Conservation (phyloP, 768 basidiomycete genomes). For the Lanmaoa pseudosensibilis region DNA sequence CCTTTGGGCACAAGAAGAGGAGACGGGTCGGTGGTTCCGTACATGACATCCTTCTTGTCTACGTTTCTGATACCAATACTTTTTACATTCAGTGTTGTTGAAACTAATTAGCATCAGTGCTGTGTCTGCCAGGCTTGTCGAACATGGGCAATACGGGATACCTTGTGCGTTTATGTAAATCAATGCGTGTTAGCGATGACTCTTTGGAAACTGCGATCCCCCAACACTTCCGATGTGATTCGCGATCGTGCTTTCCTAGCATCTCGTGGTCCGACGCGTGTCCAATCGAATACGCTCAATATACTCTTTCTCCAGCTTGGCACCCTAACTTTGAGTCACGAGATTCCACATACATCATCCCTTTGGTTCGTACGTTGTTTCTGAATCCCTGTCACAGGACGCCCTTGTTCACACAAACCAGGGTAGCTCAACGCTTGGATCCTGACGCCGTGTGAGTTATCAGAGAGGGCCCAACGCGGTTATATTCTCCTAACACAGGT, state of each 20-base stretch:
- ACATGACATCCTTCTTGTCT: conserved; percentile 26
- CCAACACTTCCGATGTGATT: too few species aligned
- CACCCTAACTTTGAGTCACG: too few species aligned
- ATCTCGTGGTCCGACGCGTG: not conserved
- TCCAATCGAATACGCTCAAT: not conserved
- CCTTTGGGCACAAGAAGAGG: conserved; percentile 40
- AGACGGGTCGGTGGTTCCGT: conserved; percentile 78
- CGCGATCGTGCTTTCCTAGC: not conserved
- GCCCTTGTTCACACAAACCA: too few species aligned
- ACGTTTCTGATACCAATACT: not conserved
- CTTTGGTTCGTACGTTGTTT: too few species aligned
- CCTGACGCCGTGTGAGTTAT: too few species aligned
- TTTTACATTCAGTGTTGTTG: not conserved
- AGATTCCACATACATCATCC: not conserved
- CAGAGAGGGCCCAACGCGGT: too few species aligned
- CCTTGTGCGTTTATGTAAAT: not conserved
- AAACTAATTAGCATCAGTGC: not conserved
- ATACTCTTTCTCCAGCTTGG: not conserved
- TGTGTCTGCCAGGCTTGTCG: not conserved
- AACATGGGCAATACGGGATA: not conserved
- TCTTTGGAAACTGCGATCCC: not conserved
- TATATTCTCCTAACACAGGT: too few species aligned
- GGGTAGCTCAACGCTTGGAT: too few species aligned
- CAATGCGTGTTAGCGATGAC: not conserved
- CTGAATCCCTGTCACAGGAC: too few species aligned